Percentiles rank a stretch among this genome's conserved stretches.
Evolutionary conservation across 2,329 filamentous ascomycete species (phyloP).

Genomic region (Ophiostoma ulmi): DNA sequence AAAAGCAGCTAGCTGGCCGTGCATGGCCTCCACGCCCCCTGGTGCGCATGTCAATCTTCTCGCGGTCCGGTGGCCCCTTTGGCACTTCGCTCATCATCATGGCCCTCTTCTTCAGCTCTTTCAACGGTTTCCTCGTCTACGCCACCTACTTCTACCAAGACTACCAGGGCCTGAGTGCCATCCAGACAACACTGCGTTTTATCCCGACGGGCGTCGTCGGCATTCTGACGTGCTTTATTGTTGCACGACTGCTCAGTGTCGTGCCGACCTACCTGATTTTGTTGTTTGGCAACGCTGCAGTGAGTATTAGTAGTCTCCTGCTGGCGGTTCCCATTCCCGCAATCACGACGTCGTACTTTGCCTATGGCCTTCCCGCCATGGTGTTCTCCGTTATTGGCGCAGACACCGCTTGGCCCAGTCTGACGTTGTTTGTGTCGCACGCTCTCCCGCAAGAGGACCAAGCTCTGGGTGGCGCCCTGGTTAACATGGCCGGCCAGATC

Average conservation of each 20-base stretch:
- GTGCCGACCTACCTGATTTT: slow-evolving; percentile 56
- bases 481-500: slow-evolving; percentile 62
- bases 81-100: slow-evolving; percentile 61
- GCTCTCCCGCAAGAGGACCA: slow-evolving; percentile 59
- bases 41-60: slow-evolving; percentile 63
- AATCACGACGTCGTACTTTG: slow-evolving; percentile 56
- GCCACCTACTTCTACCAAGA: slow-evolving; percentile 68
- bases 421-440: slow-evolving; percentile 62
- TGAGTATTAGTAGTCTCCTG: slow-evolving; percentile 48
- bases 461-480: slow-evolving; percentile 61
- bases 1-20: slow-evolving; percentile 31
- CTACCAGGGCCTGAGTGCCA: slow-evolving; percentile 54
- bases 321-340: slow-evolving; percentile 58
- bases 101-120: slow-evolving; percentile 60
- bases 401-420: slow-evolving; percentile 60
- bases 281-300: slow-evolving; percentile 51
- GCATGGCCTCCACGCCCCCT: slow-evolving; percentile 44
- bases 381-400: slow-evolving; percentile 59
- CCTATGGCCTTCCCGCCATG: slow-evolving; percentile 63
- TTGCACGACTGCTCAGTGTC: slow-evolving; percentile 52
- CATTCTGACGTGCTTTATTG: slow-evolving; percentile 51
- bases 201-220: slow-evolving; percentile 60
- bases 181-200: slow-evolving; percentile 66
- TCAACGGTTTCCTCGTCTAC: slow-evolving; percentile 64
- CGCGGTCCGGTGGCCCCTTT: slow-evolving; percentile 47